These are phyloP conservation scores for Phalaenopsis hybrid DNA, from an alignment of 116 monocot species.

Conservation along the genomic window DNA sequence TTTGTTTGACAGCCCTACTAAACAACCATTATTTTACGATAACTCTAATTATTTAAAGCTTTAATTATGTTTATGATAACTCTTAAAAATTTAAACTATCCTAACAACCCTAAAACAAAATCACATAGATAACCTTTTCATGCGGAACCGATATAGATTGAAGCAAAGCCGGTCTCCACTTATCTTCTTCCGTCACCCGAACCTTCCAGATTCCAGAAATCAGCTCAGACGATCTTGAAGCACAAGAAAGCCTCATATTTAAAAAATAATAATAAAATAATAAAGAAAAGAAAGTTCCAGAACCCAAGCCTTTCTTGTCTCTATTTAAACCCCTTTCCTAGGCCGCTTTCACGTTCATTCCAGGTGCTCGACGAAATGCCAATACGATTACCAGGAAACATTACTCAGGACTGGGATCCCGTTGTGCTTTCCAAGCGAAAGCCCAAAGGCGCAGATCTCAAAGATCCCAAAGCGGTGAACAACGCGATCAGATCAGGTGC, in stretches of 20 bases:
- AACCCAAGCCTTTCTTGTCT: neutral
- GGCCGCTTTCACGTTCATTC: too few species aligned
- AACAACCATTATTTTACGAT: too few species aligned
- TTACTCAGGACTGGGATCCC: slow-evolving; percentile 76
- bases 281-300: neutral
- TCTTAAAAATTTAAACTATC: too few species aligned
- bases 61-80: too few species aligned
- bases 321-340: neutral
- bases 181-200: neutral
- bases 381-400: slow-evolving; percentile 2
- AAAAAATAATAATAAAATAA: too few species aligned
- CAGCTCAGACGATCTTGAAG: neutral
- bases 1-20: too few species aligned
- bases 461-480: slow-evolving; percentile 34
- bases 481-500: slow-evolving; percentile 35
- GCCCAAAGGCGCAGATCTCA: slow-evolving; percentile 30
- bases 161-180: neutral
- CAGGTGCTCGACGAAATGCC: neutral
- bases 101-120: too few species aligned
- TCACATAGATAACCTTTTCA: too few species aligned
- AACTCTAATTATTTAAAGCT: too few species aligned
- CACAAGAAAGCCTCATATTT: neutral
- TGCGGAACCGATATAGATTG: neutral
- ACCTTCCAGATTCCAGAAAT: neutral
- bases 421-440: slow-evolving; percentile 39